A percentile compares a stretch with the other conserved stretches of the same genome.
Conservation (phyloP, 2,329 filamentous ascomycete genomes). For the Colletotrichum echinochloae region DNA sequence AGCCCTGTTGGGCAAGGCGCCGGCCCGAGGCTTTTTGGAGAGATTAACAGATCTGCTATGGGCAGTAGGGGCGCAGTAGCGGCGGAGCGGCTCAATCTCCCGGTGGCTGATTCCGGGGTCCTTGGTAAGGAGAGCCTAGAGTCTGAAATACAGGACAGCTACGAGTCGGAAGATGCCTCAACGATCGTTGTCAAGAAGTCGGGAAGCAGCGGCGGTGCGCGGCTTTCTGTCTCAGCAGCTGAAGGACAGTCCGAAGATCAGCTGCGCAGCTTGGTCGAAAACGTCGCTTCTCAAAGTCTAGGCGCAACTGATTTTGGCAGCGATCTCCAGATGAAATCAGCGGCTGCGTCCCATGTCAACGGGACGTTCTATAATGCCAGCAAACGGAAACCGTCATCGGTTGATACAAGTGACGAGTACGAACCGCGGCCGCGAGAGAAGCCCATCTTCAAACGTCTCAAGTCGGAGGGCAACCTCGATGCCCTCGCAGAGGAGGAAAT, state of each 20-base stretch:
- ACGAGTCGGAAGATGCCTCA: constrained; percentile 58
- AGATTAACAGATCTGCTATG: constrained; percentile 65
- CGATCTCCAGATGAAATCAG: constrained; percentile 43
- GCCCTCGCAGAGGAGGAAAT: constrained; percentile 50
- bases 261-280: constrained; percentile 63
- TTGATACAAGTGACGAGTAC: constrained; percentile 65
- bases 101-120: constrained; percentile 47
- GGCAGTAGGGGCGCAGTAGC: constrained; percentile 65
- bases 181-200: constrained; percentile 30
- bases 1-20: constrained; percentile 58
- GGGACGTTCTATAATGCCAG: constrained; percentile 60
- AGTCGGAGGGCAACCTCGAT: constrained; percentile 60
- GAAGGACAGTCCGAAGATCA: constrained; percentile 60
- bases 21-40: constrained; percentile 63
- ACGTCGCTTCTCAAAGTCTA: constrained; percentile 68
- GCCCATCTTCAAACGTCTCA: constrained; percentile 67
- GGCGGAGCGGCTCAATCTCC: constrained; percentile 62
- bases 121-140: constrained; percentile 52
- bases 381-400: constrained; percentile 65
- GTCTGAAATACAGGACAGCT: constrained; percentile 59
- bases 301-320: constrained; percentile 61
- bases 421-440: constrained; percentile 52
- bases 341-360: constrained; percentile 40
- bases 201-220: constrained; percentile 18
- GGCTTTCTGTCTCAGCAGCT: constrained; percentile 44